Percentiles rank a stretch among this genome's conserved stretches.
Evolutionary conservation across 2,329 filamentous ascomycete genomes (phyloP).

Genomic region (Waltergamsia citrina): DNA sequence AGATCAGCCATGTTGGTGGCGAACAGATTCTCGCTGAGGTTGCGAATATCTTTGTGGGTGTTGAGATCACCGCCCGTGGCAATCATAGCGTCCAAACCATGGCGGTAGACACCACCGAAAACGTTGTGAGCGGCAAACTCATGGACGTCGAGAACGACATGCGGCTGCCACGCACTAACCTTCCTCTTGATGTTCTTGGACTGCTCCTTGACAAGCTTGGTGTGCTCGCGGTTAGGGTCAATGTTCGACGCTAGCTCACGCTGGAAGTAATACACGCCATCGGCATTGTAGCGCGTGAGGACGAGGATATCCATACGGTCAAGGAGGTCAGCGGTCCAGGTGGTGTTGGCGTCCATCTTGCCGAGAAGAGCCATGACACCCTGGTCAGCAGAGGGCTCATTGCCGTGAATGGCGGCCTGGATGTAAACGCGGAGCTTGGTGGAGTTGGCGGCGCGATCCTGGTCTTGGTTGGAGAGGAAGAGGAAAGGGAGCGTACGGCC

Average conservation of each 20-base stretch:
- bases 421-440: slow-evolving; percentile 16
- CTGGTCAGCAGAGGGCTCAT: slow-evolving; percentile 16
- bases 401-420: slow-evolving; percentile 17
- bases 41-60: slow-evolving; percentile 17
- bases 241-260: slow-evolving; percentile 14
- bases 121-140: slow-evolving; percentile 3
- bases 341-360: slow-evolving; percentile 15
- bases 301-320: slow-evolving; percentile 17
- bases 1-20: slow-evolving; percentile 14
- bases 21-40: slow-evolving; percentile 16
- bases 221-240: slow-evolving; percentile 17
- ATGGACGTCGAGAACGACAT: slow-evolving; percentile 14
- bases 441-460: neutral
- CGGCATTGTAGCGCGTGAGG: slow-evolving; percentile 17
- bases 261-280: slow-evolving; percentile 17
- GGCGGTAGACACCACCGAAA: neutral
- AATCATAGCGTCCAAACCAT: slow-evolving; percentile 5
- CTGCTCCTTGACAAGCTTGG: slow-evolving; percentile 13
- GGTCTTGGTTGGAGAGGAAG: slow-evolving; percentile 5
- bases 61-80: slow-evolving; percentile 14
- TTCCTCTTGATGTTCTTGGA: slow-evolving; percentile 14
- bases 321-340: slow-evolving; percentile 13
- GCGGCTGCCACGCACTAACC: slow-evolving; percentile 12
- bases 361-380: slow-evolving; percentile 14
- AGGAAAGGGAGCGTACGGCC: slow-evolving; percentile 8